Evolutionary conservation across 352 stramenopile species (phyloP).

Genomic region (Globisporangium acanthophoron): DNA sequence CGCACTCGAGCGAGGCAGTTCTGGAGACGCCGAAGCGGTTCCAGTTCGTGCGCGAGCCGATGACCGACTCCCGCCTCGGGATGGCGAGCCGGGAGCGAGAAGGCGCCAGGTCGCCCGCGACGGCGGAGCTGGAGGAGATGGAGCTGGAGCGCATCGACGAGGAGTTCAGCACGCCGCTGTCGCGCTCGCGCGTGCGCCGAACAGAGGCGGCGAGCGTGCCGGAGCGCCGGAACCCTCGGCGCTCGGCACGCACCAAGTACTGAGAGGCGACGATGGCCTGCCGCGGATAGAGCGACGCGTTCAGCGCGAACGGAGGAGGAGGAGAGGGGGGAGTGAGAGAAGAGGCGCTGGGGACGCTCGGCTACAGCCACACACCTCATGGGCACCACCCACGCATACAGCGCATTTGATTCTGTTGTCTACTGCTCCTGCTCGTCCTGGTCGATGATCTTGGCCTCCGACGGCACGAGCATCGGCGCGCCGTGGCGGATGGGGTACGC

Average conservation of each 20-base stretch:
- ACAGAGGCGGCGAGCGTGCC: constrained; percentile 59
- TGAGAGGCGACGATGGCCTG: constrained; percentile 9
- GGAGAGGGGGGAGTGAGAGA: neutral
- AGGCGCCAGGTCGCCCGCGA: constrained; percentile 38
- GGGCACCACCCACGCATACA: too few species aligned
- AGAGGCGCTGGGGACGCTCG: too few species aligned
- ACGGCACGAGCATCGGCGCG: constrained; percentile 65
- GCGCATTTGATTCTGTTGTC: neutral
- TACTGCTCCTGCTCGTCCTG: constrained; percentile 2
- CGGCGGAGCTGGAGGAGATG: constrained; percentile 65
- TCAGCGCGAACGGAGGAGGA: neutral
- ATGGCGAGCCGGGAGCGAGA: constrained; percentile 18
- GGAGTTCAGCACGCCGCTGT: constrained; percentile 75
- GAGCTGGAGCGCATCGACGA: constrained; percentile 77
- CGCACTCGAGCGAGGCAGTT: constrained; percentile 17
- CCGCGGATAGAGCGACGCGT: neutral
- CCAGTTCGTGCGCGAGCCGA: constrained; percentile 68
- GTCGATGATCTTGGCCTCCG: constrained; percentile 63
- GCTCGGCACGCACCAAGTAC: constrained; percentile 61
- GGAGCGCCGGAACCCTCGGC: constrained; percentile 69
- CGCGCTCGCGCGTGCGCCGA: constrained; percentile 33
- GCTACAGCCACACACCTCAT: too few species aligned
- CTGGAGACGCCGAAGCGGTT: constrained; percentile 70
- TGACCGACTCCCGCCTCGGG: constrained; percentile 50
- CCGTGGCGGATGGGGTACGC: constrained; percentile 80